A percentile compares a stretch with the other conserved stretches of the same genome.
These are phyloP conservation scores for Phytophthora podocarpi DNA, from an alignment of 352 stramenopile species.

Conservation along the genomic window DNA sequence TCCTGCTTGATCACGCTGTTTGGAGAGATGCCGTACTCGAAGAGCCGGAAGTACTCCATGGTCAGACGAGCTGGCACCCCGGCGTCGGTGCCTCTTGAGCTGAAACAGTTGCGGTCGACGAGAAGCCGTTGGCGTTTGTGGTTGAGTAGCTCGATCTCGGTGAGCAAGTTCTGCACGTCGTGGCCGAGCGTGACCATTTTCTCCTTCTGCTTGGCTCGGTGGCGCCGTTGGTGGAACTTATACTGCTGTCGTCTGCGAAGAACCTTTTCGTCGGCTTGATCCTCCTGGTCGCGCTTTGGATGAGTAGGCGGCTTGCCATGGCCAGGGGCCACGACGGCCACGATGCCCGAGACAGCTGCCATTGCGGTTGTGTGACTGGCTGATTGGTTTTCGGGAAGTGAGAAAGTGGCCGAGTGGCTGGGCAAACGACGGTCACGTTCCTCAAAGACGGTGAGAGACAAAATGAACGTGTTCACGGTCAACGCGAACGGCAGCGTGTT, in stretches of 20 bases:
- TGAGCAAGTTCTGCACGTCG: constrained; percentile 45
- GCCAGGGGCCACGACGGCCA: background rate
- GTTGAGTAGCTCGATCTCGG: constrained; percentile 46
- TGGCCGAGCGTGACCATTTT: constrained; percentile 46
- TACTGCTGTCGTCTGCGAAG: constrained; percentile 58
- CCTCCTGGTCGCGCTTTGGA: constrained; percentile 6
- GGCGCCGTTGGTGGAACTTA: constrained; percentile 70
- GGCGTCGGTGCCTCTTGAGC: constrained; percentile 22
- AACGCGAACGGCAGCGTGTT: constrained; percentile 22
- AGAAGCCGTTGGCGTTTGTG: constrained; percentile 34
- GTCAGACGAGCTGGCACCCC: constrained; percentile 42
- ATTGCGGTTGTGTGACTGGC: constrained; percentile 6
- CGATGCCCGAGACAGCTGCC: constrained; percentile 10
- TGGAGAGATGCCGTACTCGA: constrained; percentile 49
- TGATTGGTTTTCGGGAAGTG: too few relatives aligned
- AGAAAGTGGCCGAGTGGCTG: too few relatives aligned
- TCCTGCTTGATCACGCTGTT: constrained; percentile 39
- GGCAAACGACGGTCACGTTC: background rate
- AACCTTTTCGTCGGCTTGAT: constrained; percentile 46
- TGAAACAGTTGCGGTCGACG: constrained; percentile 41
- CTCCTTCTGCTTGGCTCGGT: constrained; percentile 70
- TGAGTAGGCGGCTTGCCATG: constrained; percentile 12
- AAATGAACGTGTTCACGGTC: constrained; percentile 24
- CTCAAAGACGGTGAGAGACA: constrained; percentile 11
- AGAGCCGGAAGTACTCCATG: constrained; percentile 62